Conservation (phyloP, 495 filamentous ascomycete species). For the Neurospora terricola region DNA sequence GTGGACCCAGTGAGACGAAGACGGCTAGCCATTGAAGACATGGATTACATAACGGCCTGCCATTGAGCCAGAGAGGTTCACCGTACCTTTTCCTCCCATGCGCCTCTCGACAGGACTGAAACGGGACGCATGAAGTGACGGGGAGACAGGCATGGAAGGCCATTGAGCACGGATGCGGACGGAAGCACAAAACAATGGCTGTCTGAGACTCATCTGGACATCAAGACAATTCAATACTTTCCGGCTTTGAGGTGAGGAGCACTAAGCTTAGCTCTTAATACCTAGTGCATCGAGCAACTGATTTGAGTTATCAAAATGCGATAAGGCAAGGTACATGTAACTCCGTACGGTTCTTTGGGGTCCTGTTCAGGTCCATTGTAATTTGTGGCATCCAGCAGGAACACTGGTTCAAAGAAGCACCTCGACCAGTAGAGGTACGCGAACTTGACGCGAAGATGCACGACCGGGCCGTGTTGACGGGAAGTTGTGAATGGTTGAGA, state of each 20-base stretch:
- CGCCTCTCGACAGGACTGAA: not conserved
- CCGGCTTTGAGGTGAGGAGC: not conserved
- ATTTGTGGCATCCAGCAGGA: not conserved
- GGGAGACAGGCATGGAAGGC: not conserved
- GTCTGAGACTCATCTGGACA: not conserved
- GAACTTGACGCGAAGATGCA: not conserved
- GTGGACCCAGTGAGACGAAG: not conserved
- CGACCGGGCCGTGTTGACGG: not conserved
- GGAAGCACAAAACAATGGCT: not conserved
- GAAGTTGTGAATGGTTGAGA: not conserved
- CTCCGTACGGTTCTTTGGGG: not conserved
- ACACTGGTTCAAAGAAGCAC: not conserved
- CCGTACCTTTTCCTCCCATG: not conserved
- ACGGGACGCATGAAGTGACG: not conserved
- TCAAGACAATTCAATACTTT: not conserved
- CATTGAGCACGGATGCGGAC: not conserved
- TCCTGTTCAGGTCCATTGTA: not conserved
- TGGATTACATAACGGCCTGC: not conserved
- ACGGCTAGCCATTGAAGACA: not conserved
- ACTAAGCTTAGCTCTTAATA: not conserved
- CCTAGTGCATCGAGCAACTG: not conserved
- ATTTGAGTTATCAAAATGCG: not conserved
- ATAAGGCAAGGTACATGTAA: not conserved
- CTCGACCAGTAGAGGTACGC: not conserved
- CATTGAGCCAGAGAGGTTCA: not conserved